Evolutionary conservation across 2,329 filamentous ascomycete genomes (phyloP).

Genomic region (Tolypocladium cylindrosporum): DNA sequence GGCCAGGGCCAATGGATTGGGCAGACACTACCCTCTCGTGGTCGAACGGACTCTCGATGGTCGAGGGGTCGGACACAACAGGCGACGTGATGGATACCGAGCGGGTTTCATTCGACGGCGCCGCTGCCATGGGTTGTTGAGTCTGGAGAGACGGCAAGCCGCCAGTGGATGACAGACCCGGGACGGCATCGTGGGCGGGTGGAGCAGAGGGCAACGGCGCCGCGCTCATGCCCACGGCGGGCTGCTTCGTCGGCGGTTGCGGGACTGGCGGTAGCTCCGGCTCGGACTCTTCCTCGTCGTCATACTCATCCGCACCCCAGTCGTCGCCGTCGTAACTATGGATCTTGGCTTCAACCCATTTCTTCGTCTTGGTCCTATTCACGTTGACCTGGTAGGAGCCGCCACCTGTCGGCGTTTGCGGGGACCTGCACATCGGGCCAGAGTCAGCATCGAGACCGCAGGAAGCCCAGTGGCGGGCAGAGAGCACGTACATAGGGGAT

Average conservation of each 20-base stretch:
- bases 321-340: conserved; percentile 88
- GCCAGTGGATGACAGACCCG: not conserved
- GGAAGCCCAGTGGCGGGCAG: not conserved
- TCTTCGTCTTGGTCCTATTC: conserved; percentile 80
- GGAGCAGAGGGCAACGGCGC: not conserved
- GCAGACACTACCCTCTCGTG: not conserved
- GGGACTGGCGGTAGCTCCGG: conserved; percentile 10
- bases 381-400: conserved; percentile 69
- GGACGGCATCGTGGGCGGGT: not conserved
- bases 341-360: conserved; percentile 86
- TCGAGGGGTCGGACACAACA: not conserved
- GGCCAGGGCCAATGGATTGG: not conserved
- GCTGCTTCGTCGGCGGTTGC: not conserved
- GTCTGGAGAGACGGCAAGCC: conserved; percentile 5
- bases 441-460: conserved; percentile 6
- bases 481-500: conserved; percentile 14
- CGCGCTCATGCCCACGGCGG: not conserved
- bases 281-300: conserved; percentile 35
- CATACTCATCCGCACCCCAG: conserved; percentile 68
- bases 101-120: not conserved
- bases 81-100: conserved; percentile 1
- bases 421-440: conserved; percentile 12
- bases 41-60: conserved; percentile 9
- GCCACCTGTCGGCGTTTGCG: conserved; percentile 19
- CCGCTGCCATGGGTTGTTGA: not conserved